Percentiles rank a stretch among this genome's conserved stretches.
Conservation (phyloP, 192 early-diverging fungal genomes). For the Linnemannia zychae region DNA sequence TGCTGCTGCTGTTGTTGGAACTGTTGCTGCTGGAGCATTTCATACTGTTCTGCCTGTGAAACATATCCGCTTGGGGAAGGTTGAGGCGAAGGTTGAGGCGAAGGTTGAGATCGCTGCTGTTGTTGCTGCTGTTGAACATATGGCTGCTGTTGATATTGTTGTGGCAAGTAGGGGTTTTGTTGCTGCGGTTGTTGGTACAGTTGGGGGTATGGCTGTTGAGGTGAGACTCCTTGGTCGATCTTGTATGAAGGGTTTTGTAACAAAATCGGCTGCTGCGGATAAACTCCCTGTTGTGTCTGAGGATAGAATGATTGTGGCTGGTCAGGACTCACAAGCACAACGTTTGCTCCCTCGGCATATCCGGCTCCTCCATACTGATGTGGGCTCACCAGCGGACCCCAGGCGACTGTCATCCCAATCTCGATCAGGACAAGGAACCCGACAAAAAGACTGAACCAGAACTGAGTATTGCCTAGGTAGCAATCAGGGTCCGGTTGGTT, state of each 20-base stretch:
- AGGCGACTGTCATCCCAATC: neutral
- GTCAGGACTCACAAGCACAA: slow-evolving; percentile 9
- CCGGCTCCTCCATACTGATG: neutral
- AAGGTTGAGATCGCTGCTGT: neutral
- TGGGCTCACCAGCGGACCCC: neutral
- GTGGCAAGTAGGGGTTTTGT: slow-evolving; percentile 1
- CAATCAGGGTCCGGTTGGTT: neutral
- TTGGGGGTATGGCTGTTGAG: neutral
- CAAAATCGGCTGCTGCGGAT: neutral
- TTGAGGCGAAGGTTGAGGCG: neutral
- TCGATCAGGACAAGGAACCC: slow-evolving; percentile 13
- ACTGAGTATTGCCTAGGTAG: neutral
- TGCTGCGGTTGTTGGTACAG: neutral
- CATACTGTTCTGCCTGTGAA: neutral
- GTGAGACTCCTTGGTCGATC: neutral
- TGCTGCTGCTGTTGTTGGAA: neutral
- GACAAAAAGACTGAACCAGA: neutral
- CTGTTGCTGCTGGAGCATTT: neutral
- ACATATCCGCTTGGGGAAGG: neutral
- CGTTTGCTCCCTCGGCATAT: neutral
- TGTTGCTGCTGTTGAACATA: slow-evolving; percentile 7
- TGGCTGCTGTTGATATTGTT: neutral
- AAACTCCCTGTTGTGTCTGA: neutral
- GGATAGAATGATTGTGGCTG: neutral
- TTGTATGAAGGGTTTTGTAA: neutral